Evolutionary conservation across 345 rosid genomes (phyloP).

Genomic region (Camelina laxa): DNA sequence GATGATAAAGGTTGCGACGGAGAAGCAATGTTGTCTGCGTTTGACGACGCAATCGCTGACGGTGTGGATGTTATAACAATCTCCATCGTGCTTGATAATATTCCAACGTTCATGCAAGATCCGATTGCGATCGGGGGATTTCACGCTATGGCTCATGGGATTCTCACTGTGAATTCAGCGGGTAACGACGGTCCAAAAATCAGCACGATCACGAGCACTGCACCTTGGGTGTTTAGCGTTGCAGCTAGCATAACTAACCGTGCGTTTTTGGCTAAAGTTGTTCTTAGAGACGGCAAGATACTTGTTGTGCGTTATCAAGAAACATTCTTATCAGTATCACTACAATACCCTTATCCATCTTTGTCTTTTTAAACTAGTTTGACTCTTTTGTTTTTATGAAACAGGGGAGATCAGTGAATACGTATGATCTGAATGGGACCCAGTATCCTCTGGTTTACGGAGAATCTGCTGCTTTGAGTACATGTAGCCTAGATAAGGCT

Average conservation of each 20-base stretch:
- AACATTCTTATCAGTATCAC: background rate
- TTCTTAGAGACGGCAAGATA: constrained; percentile 49
- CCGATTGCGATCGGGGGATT: constrained; percentile 51
- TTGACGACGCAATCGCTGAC: constrained; percentile 68
- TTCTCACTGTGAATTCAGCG: constrained; percentile 49
- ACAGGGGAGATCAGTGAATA: constrained; percentile 52
- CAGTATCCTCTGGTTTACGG: constrained; percentile 45
- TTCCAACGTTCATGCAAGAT: constrained; percentile 8
- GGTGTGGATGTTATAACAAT: constrained; percentile 52
- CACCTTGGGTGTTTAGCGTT: constrained; percentile 57
- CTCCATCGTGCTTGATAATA: background rate
- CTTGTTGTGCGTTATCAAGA: constrained; percentile 46
- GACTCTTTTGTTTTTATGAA: background rate
- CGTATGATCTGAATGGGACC: constrained; percentile 39
- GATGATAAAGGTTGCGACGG: rapidly evolving
- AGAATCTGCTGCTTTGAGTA: constrained; percentile 26
- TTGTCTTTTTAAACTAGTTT: background rate
- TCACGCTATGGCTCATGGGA: constrained; percentile 53
- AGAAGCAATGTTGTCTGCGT: constrained; percentile 45
- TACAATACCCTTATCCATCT: background rate
- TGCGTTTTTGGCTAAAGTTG: constrained; percentile 40
- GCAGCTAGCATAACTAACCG: constrained; percentile 58
- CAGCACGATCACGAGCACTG: constrained; percentile 12
- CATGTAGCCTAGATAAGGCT: constrained; percentile 15
- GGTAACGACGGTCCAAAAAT: constrained; percentile 43